Evolutionary conservation across 225 moss, liverwort and hornwort genomes (phyloP).

Genomic region (Straminergon stramineum): DNA sequence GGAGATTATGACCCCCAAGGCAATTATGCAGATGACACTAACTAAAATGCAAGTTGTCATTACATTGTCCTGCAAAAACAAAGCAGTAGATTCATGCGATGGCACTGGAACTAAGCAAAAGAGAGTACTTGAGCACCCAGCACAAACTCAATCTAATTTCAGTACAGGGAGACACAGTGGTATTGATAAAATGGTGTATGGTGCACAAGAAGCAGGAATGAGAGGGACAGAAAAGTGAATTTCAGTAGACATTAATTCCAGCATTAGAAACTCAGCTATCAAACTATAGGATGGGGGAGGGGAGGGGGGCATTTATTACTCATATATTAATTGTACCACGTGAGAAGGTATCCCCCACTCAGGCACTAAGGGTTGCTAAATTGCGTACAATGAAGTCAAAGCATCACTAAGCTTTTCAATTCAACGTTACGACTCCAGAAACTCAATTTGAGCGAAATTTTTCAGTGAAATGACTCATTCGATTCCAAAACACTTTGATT

Average conservation of each 20-base stretch:
- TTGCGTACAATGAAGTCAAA: background rate
- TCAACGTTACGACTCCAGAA: background rate
- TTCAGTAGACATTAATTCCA: background rate
- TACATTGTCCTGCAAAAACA: slow-evolving; percentile 57
- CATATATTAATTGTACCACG: background rate
- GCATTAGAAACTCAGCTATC: background rate
- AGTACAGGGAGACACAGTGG: background rate
- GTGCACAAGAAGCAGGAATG: background rate
- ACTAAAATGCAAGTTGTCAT: slow-evolving; percentile 72
- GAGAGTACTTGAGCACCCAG: background rate
- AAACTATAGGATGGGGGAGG: background rate
- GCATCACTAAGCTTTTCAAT: background rate
- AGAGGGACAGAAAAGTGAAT: background rate
- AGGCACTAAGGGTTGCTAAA: background rate
- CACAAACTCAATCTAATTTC: background rate
- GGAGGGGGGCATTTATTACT: background rate
- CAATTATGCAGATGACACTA: slow-evolving; percentile 63
- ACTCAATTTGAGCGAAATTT: background rate
- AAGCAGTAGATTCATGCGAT: background rate
- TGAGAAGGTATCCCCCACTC: background rate
- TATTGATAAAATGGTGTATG: background rate
- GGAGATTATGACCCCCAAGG: slow-evolving; percentile 77
- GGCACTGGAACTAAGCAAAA: background rate
- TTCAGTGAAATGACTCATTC: background rate
- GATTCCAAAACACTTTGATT: background rate